Evolutionary conservation across 169 alveolate genomes (phyloP).

Genomic region (Plasmodium knowlesi): DNA sequence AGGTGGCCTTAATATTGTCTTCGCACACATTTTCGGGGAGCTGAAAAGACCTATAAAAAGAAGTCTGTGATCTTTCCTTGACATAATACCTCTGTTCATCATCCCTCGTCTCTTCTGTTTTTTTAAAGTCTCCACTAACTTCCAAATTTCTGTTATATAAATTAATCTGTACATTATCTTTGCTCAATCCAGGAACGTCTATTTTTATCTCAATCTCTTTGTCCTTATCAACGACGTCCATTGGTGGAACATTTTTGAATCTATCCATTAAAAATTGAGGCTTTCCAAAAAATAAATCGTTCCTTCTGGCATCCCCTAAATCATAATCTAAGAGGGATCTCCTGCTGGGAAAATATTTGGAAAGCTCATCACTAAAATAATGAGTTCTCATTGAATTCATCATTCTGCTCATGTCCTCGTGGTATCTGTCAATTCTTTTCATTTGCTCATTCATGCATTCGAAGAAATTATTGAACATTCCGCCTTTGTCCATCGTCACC

Average conservation of each 20-base stretch:
- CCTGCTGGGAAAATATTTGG: slow-evolving; percentile 29
- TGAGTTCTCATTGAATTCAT: slow-evolving; percentile 35
- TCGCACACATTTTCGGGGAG: slow-evolving; percentile 55
- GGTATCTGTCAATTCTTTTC: slow-evolving; percentile 16
- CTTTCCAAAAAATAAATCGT: slow-evolving; percentile 8
- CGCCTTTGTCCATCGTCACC: neutral
- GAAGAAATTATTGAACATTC: slow-evolving; percentile 12
- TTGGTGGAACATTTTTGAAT: slow-evolving; percentile 9
- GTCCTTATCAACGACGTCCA: slow-evolving; percentile 54
- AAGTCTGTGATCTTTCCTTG: slow-evolving; percentile 18
- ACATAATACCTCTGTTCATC: slow-evolving; percentile 39
- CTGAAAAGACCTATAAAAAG: slow-evolving; percentile 15
- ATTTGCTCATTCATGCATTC: slow-evolving; percentile 40
- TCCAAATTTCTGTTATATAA: slow-evolving; percentile 20
- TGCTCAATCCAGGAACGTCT: slow-evolving; percentile 56
- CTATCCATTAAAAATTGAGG: slow-evolving; percentile 16
- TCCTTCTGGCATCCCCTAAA: slow-evolving; percentile 5
- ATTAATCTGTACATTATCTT: slow-evolving; percentile 37
- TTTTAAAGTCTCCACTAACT: slow-evolving; percentile 20
- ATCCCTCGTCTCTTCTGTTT: slow-evolving; percentile 31
- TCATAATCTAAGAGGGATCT: slow-evolving; percentile 39
- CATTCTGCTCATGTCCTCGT: slow-evolving; percentile 49
- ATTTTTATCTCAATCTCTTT: slow-evolving; percentile 46
- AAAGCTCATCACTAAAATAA: slow-evolving; percentile 25
- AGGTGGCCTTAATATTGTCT: slow-evolving; percentile 51